Evolutionary conservation across 352 stramenopile genomes (phyloP), one percentile per base, ranked within the genome.

Genomic region (Thraustotheca clavata): DNA sequence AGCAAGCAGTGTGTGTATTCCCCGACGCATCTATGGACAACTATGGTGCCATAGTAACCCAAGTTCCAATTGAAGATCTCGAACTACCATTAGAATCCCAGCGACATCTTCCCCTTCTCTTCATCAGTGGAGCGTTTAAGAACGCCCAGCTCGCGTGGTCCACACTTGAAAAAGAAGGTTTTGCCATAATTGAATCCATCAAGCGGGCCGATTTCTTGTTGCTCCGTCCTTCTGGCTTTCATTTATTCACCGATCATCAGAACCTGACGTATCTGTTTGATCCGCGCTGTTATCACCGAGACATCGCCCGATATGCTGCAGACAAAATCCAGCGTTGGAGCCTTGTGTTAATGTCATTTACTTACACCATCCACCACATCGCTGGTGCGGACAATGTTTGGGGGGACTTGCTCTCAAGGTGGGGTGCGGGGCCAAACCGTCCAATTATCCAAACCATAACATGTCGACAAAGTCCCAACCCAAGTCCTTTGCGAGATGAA

Each of bases 241-340:
- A 9, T 16, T 27, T 62, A 11, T 62, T 52, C 54, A 62, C 54
- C 18, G 54, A 62, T 41, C 26, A 61, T 20, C 52, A 38, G 6
- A 61, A 61, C 52, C 27, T 61, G 4, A 61, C 29, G 32, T 61
- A 27, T 24, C 29, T 61, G 29, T 61, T 61, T 29, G 7, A 20
- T 38, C 52, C 11, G 16, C 29, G 32, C 49, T 11, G 7, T 62
- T 24, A 7, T 49, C 4, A 33, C 54, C 16, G 20, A 18, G 35
- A 6, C 18, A 47, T 67, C 5, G 41, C 67, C 18, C 66, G 62
- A 40, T 67, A 72, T 55, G 67, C 60, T 3, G 67, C 67, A 1
- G 46, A 72, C 1, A 72, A 72, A 27, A 26, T 72, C 34, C 29
- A 72, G 27, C 60, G 60, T 11, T 72, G 67, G 60, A 34, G 41